Percentiles rank a stretch among this genome's conserved stretches.
Evolutionary conservation across 371 early-diverging fungal species (phyloP).

Genomic region (Rhizopus arrhizus): DNA sequence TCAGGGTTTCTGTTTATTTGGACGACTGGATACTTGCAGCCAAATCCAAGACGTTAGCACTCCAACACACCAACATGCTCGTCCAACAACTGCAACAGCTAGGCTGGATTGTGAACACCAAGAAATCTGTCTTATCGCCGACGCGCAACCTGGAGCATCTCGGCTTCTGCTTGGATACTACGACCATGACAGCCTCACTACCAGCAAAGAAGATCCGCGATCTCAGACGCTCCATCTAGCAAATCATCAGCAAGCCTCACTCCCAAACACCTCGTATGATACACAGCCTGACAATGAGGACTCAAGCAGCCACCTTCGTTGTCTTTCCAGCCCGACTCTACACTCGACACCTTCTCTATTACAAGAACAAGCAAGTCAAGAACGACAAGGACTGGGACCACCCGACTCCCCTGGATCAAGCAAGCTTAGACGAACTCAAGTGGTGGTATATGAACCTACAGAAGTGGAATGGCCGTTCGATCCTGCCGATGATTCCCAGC

Average conservation of each 20-base stretch:
- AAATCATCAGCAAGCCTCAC: constrained; percentile 10
- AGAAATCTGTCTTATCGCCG: constrained; percentile 29
- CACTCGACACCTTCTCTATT: too few relatives aligned
- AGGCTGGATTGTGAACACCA: constrained; percentile 26
- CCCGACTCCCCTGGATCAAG: not conserved
- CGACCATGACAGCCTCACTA: constrained; percentile 18
- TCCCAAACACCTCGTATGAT: not conserved
- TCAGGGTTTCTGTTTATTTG: constrained; percentile 28
- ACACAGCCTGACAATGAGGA: constrained; percentile 21
- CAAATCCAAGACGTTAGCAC: constrained; percentile 1
- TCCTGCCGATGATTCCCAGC: constrained; percentile 9
- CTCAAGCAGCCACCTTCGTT: constrained; percentile 17
- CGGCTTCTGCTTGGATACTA: constrained; percentile 29
- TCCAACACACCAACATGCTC: constrained; percentile 16
- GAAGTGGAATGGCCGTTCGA: constrained; percentile 18
- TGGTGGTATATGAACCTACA: constrained; percentile 15
- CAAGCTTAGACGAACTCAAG: constrained; percentile 4
- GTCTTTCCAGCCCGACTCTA: constrained; percentile 16
- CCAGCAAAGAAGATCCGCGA: constrained; percentile 23
- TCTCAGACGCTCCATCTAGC: constrained; percentile 18
- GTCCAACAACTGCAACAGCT: constrained; percentile 21
- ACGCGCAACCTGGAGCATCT: constrained; percentile 27
- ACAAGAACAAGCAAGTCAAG: constrained; percentile 13
- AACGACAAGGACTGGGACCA: constrained; percentile 18
- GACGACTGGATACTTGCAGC: constrained; percentile 34